Evolutionary conservation across 1,284 basidiomycete species (phyloP).

Genomic region (Leccinum subfulvum): DNA sequence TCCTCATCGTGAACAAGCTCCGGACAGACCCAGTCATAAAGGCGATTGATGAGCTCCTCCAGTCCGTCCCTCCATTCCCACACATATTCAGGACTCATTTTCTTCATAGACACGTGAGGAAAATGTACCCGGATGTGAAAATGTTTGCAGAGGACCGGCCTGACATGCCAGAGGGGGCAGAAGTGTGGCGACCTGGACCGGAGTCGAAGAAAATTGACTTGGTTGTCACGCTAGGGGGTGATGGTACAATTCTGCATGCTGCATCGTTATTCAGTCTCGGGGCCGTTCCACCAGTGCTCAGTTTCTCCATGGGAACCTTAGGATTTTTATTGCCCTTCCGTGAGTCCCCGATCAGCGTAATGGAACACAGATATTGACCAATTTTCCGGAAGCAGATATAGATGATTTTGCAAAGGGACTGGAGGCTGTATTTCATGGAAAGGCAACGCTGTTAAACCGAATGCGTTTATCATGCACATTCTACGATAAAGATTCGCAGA

Average conservation of each 20-base stretch:
- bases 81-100: not conserved
- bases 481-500: conserved; percentile 56
- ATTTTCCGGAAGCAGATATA: conserved; percentile 53
- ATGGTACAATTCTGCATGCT: conserved; percentile 94
- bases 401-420: conserved; percentile 78
- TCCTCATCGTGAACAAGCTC: conserved; percentile 75
- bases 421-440: conserved; percentile 73
- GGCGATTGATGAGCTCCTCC: conserved; percentile 68
- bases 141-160: conserved; percentile 74
- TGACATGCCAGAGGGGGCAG: conserved; percentile 64
- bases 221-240: conserved; percentile 90
- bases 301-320: conserved; percentile 94
- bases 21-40: conserved; percentile 71
- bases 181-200: conserved; percentile 58
- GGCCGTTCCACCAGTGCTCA: conserved; percentile 91
- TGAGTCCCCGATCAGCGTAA: conserved; percentile 42
- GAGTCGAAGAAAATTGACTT: conserved; percentile 71
- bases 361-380: conserved; percentile 4
- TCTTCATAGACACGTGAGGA: conserved; percentile 55
- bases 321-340: conserved; percentile 95
- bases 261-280: conserved; percentile 88
- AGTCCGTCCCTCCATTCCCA: conserved; percentile 43
- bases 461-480: conserved; percentile 86
- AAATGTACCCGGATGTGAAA: conserved; percentile 67
- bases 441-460: conserved; percentile 78